phyloP scores from a whole-genome alignment of 768 basidiomycete genomes.

The Exsudoporus frostii region DNA sequence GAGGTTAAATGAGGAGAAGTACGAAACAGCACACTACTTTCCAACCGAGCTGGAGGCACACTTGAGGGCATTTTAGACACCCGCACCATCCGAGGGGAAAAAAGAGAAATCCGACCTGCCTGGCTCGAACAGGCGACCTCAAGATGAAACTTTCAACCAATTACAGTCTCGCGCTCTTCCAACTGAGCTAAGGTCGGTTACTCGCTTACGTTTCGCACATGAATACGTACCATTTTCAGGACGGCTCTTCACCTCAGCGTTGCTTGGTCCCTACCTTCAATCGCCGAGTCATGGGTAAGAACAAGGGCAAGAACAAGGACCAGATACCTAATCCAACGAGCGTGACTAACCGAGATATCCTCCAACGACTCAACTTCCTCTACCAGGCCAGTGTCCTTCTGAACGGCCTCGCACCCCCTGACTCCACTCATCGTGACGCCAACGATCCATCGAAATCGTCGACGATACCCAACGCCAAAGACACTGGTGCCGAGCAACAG shows the following conservation, averaged over 20 bases:
- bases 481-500: not conserved
- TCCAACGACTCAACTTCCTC: slow-evolving; percentile 82
- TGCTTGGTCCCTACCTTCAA: too few species aligned
- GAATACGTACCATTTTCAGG: too few species aligned
- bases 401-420: slow-evolving; percentile 33
- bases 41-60: too few species aligned
- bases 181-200: slow-evolving; percentile 38
- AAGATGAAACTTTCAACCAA: slow-evolving; percentile 33
- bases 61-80: too few species aligned
- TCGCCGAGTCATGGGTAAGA: slow-evolving; percentile 58
- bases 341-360: slow-evolving; percentile 67
- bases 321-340: slow-evolving; percentile 54
- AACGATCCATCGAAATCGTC: not conserved
- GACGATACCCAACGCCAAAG: not conserved
- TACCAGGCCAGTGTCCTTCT: slow-evolving; percentile 77
- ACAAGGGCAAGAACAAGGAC: slow-evolving; percentile 55
- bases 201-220: not conserved
- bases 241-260: not conserved
- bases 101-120: slow-evolving; percentile 33
- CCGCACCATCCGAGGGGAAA: too few species aligned
- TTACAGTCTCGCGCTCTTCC: slow-evolving; percentile 52
- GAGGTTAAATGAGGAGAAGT: too few species aligned
- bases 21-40: too few species aligned
- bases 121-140: slow-evolving; percentile 45
- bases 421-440: not conserved